A percentile compares a stretch with the other conserved stretches of the same genome.
Conservation (phyloP, 2,329 filamentous ascomycete genomes). For the Aspergillus persii region DNA sequence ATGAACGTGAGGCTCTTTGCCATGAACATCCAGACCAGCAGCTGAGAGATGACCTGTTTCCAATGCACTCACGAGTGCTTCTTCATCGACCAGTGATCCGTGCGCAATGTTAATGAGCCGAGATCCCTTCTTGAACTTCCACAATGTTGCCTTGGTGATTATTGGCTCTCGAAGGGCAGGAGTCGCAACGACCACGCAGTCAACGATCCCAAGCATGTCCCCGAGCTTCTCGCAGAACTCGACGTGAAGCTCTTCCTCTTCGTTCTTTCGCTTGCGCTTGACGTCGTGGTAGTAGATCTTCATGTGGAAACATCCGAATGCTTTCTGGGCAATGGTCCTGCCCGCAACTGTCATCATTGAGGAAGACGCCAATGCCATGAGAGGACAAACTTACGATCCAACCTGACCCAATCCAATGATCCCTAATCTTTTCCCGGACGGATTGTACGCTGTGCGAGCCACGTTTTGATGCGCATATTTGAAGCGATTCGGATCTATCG, state of each 20-base stretch:
- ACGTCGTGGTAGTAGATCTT: background rate
- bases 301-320: background rate
- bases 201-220: background rate
- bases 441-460: background rate
- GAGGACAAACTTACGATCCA: background rate
- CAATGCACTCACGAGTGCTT: background rate
- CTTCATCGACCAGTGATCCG: background rate
- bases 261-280: background rate
- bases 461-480: background rate
- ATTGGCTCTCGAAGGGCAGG: background rate
- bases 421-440: background rate
- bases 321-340: background rate
- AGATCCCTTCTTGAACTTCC: background rate
- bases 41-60: background rate
- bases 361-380: no score
- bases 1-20: background rate
- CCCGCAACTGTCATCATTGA: background rate
- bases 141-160: background rate
- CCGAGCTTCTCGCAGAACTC: background rate
- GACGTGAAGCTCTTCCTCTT: background rate
- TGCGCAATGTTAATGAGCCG: background rate
- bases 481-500: background rate
- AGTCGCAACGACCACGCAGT: background rate
- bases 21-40: background rate
- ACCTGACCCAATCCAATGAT: background rate